Evolutionary conservation across 306 rosid species (phyloP).

Genomic region (Elaeagnus macrophylla): DNA sequence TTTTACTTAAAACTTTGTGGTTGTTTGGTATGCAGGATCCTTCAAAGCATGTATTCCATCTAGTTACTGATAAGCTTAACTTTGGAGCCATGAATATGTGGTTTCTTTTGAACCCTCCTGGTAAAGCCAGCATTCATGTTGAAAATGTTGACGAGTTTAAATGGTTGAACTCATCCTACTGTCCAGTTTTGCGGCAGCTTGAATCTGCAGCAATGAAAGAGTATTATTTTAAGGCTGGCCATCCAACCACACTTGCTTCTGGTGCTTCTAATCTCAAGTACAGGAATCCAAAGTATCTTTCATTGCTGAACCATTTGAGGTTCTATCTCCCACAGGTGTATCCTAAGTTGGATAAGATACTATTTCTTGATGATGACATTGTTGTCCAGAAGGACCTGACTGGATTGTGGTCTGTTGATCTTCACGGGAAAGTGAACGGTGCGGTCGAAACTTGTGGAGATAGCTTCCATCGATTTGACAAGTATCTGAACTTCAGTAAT

Average conservation of each 20-base stretch:
- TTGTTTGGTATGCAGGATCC: constrained; percentile 61
- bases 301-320: constrained; percentile 94
- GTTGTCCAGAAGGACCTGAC: constrained; percentile 97
- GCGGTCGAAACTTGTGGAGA: constrained; percentile 94
- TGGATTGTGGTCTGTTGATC: constrained; percentile 69
- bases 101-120: constrained; percentile 95
- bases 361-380: constrained; percentile 93
- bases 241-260: constrained; percentile 53
- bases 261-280: constrained; percentile 90
- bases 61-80: constrained; percentile 87
- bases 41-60: constrained; percentile 86
- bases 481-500: constrained; percentile 83
- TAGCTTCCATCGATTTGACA: constrained; percentile 92
- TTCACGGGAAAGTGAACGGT: constrained; percentile 84
- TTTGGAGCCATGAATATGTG: constrained; percentile 98
- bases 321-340: constrained; percentile 93
- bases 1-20: constrained; percentile 13
- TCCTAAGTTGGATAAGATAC: constrained; percentile 81
- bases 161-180: constrained; percentile 93
- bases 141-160: constrained; percentile 87
- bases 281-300: constrained; percentile 93
- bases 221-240: constrained; percentile 87
- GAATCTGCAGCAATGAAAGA: constrained; percentile 91
- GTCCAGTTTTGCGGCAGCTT: constrained; percentile 95
- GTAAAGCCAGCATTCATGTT: constrained; percentile 82